Evolutionary conservation across 225 moss, liverwort and hornwort genomes (phyloP), one percentile per base, ranked within the genome.

Genomic region (Physcomitrellopsis africana): DNA sequence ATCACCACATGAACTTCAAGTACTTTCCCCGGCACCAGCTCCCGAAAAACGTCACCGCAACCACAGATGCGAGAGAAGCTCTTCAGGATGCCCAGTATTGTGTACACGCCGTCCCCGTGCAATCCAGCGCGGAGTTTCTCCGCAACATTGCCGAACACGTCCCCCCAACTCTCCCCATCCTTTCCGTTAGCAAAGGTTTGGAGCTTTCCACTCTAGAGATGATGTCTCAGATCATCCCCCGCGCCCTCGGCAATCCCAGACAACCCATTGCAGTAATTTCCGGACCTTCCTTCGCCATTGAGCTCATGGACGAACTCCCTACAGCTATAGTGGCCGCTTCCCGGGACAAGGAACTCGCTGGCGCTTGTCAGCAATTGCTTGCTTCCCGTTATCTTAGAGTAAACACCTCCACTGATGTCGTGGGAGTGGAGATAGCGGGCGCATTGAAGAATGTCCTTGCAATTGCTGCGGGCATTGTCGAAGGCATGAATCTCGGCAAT

Each of bases 341-440:
- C 4, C 86, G 89, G 11, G 96, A 96, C 75, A 91, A 91, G 72
- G 96, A 94, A 63, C 81, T 96, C 32, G 96, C 96, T 0, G 78
- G 65, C 43, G 92, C 94, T 16, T 91, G 92, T 41, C 96, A 96
- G 67, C 96, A 96, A 60, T 84, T 96, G 17, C 89, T 96, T 10
- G 96, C 96, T 5, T 94, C 92, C 3, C 87, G 86, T n/a, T 94
- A 96, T 77, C 82, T 96, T 0, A 76, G 96, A 17, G 85, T 96
- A 52, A 92, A 91, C 68, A 96, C 89, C 2, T 94, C 96, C 54
- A 86, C 86, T 5, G 96, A 96, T 22, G 96, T 96, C 2, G 81
- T 96, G 2, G 96, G 96, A 6, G 96, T 96, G 69, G 96, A 96
- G 76, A 96, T 96, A 89, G 96, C 96, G 29, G 96, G 96, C 41